Evolutionary conservation across 2,329 filamentous ascomycete genomes (phyloP).

Genomic region (Colletotrichum somersetense): DNA sequence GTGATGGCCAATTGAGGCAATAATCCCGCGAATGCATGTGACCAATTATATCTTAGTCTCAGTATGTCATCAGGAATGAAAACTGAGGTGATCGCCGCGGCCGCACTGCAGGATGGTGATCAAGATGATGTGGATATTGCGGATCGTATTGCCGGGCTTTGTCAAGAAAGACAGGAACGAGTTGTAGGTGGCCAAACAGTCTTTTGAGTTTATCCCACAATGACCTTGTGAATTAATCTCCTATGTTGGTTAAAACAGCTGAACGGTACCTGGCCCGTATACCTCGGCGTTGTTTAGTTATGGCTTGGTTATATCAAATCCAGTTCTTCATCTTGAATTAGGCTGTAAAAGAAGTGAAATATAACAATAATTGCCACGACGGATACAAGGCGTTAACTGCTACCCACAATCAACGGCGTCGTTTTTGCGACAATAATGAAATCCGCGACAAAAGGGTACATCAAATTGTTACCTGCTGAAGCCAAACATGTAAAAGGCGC

Average conservation of each 20-base stretch:
- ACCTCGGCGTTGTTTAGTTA: too few relatives aligned
- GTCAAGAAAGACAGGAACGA: background rate
- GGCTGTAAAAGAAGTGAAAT: background rate
- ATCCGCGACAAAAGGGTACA: too few relatives aligned
- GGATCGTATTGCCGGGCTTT: too few relatives aligned
- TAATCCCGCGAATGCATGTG: constrained; percentile 29
- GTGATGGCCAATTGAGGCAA: constrained; percentile 16
- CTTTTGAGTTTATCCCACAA: background rate
- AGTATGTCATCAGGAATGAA: background rate
- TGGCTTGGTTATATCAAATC: too few relatives aligned
- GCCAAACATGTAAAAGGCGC: too few relatives aligned
- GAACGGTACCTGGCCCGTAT: background rate
- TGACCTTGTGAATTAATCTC: too few relatives aligned
- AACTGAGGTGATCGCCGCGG: background rate
- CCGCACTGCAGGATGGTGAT: background rate
- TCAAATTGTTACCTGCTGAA: too few relatives aligned
- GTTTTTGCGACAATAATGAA: too few relatives aligned
- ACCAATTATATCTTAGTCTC: background rate
- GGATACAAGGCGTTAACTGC: too few relatives aligned
- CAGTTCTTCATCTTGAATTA: background rate
- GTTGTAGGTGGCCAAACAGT: background rate
- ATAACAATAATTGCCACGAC: too few relatives aligned
- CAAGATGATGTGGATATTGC: background rate
- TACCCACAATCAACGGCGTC: too few relatives aligned
- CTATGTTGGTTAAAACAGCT: background rate